Conservation (phyloP, 2,329 filamentous ascomycete species). For the Sporothrix brasiliensis region DNA sequence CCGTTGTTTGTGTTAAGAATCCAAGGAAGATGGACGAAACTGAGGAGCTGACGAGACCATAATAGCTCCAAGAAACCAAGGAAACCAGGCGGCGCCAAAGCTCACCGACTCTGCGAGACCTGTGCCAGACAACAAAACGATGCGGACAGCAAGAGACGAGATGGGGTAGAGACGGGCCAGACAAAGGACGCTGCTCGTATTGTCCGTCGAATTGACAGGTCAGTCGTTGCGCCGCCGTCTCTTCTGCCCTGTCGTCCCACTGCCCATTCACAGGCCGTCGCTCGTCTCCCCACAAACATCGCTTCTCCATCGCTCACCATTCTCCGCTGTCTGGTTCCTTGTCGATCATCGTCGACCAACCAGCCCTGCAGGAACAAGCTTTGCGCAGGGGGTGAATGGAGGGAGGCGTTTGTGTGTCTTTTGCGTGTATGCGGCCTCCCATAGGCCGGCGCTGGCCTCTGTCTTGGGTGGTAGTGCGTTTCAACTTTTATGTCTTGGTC, state of each 20-base stretch:
- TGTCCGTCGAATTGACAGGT: not conserved
- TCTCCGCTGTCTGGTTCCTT: not conserved
- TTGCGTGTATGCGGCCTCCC: conserved; percentile 14
- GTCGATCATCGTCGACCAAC: conserved; percentile 17
- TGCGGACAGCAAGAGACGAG: too few species aligned
- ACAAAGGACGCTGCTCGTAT: too few species aligned
- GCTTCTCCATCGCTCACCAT: not conserved
- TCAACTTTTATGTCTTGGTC: not conserved
- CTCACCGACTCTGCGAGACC: too few species aligned
- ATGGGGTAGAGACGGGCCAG: too few species aligned
- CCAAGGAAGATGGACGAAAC: not conserved
- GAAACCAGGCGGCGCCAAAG: too few species aligned
- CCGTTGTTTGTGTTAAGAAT: not conserved
- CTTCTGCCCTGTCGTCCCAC: not conserved
- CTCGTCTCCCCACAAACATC: not conserved
- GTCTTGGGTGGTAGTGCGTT: conserved; percentile 7
- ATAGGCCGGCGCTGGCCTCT: not conserved
- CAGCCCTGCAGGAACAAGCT: conserved; percentile 19
- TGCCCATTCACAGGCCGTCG: not conserved
- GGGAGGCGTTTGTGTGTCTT: not conserved
- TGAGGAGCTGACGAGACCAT: not conserved
- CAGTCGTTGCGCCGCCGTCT: not conserved
- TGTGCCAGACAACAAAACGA: too few species aligned
- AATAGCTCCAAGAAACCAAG: not conserved
- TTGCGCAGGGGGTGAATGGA: not conserved